phyloP scores from a whole-genome alignment of 306 rosid species.

The Potentilla sterilis region DNA sequence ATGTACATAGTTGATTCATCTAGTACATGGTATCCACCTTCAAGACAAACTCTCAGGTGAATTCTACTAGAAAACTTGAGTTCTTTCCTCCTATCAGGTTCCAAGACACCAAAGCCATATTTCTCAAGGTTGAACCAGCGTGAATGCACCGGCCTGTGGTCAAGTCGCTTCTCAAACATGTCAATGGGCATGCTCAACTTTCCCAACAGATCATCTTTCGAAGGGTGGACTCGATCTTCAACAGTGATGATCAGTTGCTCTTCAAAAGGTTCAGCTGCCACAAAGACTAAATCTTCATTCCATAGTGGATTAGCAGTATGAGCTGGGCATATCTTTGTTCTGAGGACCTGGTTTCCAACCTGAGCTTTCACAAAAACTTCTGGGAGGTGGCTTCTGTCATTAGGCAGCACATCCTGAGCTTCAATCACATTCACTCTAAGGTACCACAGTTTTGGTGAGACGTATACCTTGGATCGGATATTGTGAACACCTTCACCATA shows the following conservation, averaged over 20 bases:
- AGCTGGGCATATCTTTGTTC: constrained; percentile 60
- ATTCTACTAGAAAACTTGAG: constrained; percentile 75
- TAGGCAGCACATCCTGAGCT: constrained; percentile 86
- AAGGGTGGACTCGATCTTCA: constrained; percentile 72
- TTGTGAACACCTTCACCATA: constrained; percentile 80
- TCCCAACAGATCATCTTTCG: constrained; percentile 79
- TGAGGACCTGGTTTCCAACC: constrained; percentile 73
- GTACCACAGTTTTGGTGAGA: constrained; percentile 95
- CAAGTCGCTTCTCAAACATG: constrained; percentile 67
- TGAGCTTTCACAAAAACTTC: constrained; percentile 80
- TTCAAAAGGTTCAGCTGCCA: constrained; percentile 95
- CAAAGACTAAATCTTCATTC: constrained; percentile 90
- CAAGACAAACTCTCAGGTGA: constrained; percentile 88
- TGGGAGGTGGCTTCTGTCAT: constrained; percentile 64
- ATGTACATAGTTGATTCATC: constrained; percentile 88
- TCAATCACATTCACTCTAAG: constrained; percentile 75
- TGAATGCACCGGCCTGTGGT: constrained; percentile 80
- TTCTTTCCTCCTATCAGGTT: constrained; percentile 86
- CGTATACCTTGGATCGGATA: constrained; percentile 84
- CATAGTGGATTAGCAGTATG: constrained; percentile 65
- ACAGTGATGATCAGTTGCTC: constrained; percentile 62
- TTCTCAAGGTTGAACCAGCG: constrained; percentile 93
- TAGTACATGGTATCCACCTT: constrained; percentile 95
- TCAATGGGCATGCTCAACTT: constrained; percentile 64
- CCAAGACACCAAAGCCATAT: constrained; percentile 72